Evolutionary conservation across 1,284 basidiomycete species (phyloP).

Genomic region (Sanghuangporus sanghuang): DNA sequence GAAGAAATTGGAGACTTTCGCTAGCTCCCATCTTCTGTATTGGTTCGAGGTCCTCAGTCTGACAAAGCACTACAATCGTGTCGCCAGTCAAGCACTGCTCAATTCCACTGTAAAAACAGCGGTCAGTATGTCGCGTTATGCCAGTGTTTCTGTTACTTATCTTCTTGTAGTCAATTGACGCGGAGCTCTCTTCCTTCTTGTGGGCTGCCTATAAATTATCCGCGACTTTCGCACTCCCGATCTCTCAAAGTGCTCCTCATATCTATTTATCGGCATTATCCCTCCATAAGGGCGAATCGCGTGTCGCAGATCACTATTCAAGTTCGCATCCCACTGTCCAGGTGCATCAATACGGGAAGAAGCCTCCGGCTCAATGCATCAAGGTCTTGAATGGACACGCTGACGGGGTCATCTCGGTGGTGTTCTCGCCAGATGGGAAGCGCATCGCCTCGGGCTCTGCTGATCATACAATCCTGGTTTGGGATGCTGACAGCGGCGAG

Average conservation of each 20-base stretch:
- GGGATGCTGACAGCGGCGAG: too few relatives aligned
- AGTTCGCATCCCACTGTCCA: not conserved
- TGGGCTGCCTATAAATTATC: not conserved
- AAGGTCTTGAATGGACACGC: not conserved
- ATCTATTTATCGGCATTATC: not conserved
- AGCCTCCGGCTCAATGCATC: not conserved
- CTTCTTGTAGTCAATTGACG: not conserved
- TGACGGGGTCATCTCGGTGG: not conserved
- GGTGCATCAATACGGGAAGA: not conserved
- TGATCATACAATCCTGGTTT: not conserved
- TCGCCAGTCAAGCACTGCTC: not conserved
- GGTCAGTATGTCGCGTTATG: not conserved
- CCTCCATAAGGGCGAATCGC: not conserved
- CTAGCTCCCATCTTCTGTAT: not conserved
- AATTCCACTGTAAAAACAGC: not conserved
- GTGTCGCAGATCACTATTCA: not conserved
- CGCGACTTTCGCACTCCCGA: not conserved
- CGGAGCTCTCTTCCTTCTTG: not conserved
- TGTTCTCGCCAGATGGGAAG: not conserved
- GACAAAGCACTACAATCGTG: not conserved
- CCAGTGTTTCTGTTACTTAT: not conserved
- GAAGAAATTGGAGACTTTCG: not conserved
- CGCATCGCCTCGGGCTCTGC: not conserved
- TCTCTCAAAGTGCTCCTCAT: not conserved
- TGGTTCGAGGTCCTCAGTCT: not conserved